Conservation (phyloP, 108 stramenopile genomes). For the Cyclotella baltica region DNA sequence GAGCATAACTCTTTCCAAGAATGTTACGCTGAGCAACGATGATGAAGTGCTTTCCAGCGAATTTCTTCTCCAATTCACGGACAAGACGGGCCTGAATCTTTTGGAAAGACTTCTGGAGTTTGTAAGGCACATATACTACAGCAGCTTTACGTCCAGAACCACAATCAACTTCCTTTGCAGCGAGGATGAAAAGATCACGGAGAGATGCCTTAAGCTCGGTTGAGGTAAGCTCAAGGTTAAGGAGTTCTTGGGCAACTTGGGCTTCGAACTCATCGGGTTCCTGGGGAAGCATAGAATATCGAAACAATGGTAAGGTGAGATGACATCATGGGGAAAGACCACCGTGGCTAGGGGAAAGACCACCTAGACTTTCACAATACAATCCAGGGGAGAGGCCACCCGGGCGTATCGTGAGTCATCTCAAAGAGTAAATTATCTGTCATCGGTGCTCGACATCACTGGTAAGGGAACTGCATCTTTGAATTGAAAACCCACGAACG, state of each 20-base stretch:
- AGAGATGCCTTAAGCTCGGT: slow-evolving; percentile 90
- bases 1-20: slow-evolving; percentile 93
- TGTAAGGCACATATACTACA: slow-evolving; percentile 97
- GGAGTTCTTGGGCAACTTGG: slow-evolving; percentile 96
- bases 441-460: background rate
- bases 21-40: slow-evolving; percentile 98
- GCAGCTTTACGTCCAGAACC: slow-evolving; percentile 93
- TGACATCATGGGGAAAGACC: slow-evolving; percentile 55
- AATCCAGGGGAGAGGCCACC: slow-evolving; percentile 54
- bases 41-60: slow-evolving; percentile 96
- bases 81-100: slow-evolving; percentile 98
- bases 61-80: slow-evolving; percentile 99
- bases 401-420: slow-evolving; percentile 49
- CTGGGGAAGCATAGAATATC: slow-evolving; percentile 34
- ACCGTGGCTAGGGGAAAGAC: slow-evolving; percentile 48
- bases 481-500: slow-evolving; percentile 6
- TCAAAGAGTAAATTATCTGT: slow-evolving; percentile 16
- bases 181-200: slow-evolving; percentile 95
- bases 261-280: slow-evolving; percentile 98
- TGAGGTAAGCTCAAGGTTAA: slow-evolving; percentile 95
- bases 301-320: slow-evolving; percentile 24
- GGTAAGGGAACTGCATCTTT: background rate
- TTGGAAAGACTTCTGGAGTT: slow-evolving; percentile 93
- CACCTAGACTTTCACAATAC: slow-evolving; percentile 35
- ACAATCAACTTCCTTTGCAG: slow-evolving; percentile 97